Evolutionary conservation across 345 rosid species (phyloP).

Genomic region (Aquilaria yunnanensis): DNA sequence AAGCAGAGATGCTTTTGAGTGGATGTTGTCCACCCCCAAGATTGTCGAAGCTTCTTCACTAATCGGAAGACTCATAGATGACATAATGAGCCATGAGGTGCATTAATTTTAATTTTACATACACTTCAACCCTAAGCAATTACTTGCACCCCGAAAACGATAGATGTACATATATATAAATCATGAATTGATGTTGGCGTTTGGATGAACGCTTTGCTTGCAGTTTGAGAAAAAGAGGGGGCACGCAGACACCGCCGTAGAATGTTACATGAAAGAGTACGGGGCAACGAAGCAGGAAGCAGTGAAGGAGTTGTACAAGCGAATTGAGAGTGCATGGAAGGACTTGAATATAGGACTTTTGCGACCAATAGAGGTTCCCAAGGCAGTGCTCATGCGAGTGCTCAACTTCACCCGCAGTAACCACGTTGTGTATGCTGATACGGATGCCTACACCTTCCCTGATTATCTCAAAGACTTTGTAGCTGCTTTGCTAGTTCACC

Average conservation of each 20-base stretch:
- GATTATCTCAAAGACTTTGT: neutral
- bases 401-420: constrained; percentile 15
- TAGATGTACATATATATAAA: no score
- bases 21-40: neutral
- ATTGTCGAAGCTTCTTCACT: constrained; percentile 6
- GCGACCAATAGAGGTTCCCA: neutral
- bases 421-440: constrained; percentile 18
- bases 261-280: constrained; percentile 6
- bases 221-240: constrained; percentile 11
- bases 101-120: no score
- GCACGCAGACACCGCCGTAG: neutral
- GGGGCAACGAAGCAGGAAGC: constrained; percentile 2
- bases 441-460: constrained; percentile 12
- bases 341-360: constrained; percentile 14
- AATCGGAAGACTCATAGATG: constrained; percentile 21
- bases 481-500: neutral
- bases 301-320: neutral
- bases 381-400: constrained; percentile 10
- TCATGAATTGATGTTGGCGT: neutral
- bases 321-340: constrained; percentile 19
- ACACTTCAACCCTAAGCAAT: no score
- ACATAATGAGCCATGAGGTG: constrained; percentile 13
- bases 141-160: neutral
- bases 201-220: neutral
- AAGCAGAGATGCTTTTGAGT: neutral